A percentile compares a stretch with the other conserved stretches of the same genome.
These are phyloP conservation scores for Diaporthe sp. DNA, from an alignment of 2,329 filamentous ascomycete genomes.

Conservation along the genomic window DNA sequence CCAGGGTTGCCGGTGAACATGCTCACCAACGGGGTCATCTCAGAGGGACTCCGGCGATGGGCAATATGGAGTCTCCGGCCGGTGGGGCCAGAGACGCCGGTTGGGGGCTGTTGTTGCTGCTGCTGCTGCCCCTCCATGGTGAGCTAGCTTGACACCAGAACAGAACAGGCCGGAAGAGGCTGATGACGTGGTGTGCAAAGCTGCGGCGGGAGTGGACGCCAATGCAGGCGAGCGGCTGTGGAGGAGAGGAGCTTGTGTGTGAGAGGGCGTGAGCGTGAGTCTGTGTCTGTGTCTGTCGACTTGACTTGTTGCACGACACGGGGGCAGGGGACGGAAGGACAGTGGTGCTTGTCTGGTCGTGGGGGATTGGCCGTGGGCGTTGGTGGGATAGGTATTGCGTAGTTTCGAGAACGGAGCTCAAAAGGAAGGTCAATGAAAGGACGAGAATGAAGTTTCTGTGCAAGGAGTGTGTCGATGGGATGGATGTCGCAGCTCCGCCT, in stretches of 20 bases:
- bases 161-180: slow-evolving; percentile 17
- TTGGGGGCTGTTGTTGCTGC: slow-evolving; percentile 59
- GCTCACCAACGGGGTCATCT: slow-evolving; percentile 98
- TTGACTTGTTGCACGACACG: slow-evolving; percentile 30
- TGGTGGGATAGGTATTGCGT: slow-evolving; percentile 31
- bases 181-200: slow-evolving; percentile 53
- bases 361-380: slow-evolving; percentile 37
- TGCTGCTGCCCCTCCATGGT: slow-evolving; percentile 72
- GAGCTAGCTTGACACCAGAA: slow-evolving; percentile 52
- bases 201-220: slow-evolving; percentile 58
- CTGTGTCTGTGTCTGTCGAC: slow-evolving; percentile 12
- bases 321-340: slow-evolving; percentile 36
- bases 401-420: slow-evolving; percentile 39
- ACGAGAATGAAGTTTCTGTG: slow-evolving; percentile 38
- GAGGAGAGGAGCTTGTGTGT: slow-evolving; percentile 12
- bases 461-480: slow-evolving; percentile 40
- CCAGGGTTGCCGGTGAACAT: slow-evolving; percentile 75
- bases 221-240: slow-evolving; percentile 37
- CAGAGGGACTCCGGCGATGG: slow-evolving; percentile 95
- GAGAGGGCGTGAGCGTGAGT: background rate
- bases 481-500: slow-evolving; percentile 33
- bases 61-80: slow-evolving; percentile 96
- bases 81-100: slow-evolving; percentile 77
- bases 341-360: slow-evolving; percentile 39
- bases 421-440: slow-evolving; percentile 43